Evolutionary conservation across 129 eudicot species (phyloP).

Genomic region (Flaveria brownii): DNA sequence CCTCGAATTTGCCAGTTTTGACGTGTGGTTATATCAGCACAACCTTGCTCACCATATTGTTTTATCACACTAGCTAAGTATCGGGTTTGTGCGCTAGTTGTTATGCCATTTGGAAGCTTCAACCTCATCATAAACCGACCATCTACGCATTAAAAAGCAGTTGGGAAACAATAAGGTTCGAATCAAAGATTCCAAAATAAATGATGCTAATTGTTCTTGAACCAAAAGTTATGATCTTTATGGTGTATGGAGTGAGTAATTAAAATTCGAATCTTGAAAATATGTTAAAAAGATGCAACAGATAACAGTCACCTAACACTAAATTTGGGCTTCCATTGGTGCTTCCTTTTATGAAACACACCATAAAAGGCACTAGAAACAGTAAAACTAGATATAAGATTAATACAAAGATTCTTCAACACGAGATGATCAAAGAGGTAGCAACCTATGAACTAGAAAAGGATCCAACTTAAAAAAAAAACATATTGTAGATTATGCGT

Average conservation of each 20-base stretch:
- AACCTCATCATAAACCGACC: conserved; percentile 99
- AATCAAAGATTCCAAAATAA: background rate
- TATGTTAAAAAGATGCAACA: background rate
- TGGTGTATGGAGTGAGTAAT: background rate
- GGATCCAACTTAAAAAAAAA: too few species aligned
- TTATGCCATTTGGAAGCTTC: conserved; percentile 93
- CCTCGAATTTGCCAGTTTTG: conserved; percentile 99
- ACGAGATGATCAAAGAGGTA: too few species aligned
- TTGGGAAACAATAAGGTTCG: background rate
- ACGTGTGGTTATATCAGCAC: conserved; percentile 91
- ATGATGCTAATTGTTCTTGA: background rate
- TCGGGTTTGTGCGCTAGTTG: conserved; percentile 86
- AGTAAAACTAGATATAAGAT: background rate
- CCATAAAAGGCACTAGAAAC: background rate
- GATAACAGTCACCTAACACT: background rate
- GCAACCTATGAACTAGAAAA: too few species aligned
- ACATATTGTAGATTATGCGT: too few species aligned
- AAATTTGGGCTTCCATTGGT: background rate
- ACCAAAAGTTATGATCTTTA: conserved; percentile 20
- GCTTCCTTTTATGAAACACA: background rate
- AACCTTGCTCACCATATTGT: conserved; percentile 81
- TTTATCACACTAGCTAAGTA: conserved; percentile 85
- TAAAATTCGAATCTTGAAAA: conserved; percentile 5
- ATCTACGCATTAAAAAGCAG: conserved; percentile 42
- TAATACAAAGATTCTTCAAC: too few species aligned